Evolutionary conservation across 2,329 filamentous ascomycete genomes (phyloP).

Genomic region (Aspergillus sp.): DNA sequence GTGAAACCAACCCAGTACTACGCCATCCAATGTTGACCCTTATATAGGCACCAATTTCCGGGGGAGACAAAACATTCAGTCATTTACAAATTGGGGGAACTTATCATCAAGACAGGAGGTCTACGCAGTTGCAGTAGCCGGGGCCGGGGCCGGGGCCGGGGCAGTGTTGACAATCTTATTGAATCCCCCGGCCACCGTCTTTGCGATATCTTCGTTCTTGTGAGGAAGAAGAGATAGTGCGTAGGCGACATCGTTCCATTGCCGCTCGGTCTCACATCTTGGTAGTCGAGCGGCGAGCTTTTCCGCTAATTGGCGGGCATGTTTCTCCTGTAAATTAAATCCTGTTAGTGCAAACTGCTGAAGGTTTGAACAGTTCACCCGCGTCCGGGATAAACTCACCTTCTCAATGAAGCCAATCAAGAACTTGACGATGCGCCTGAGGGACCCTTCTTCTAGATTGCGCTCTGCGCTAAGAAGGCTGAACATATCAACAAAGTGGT

Average conservation of each 20-base stretch:
- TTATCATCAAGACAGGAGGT: neutral
- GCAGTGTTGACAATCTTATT: constrained; percentile 64
- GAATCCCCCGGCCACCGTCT: constrained; percentile 45
- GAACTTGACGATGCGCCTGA: constrained; percentile 87
- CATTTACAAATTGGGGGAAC: neutral
- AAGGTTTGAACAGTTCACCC: neutral
- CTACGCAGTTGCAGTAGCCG: constrained; percentile 54
- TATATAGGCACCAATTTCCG: neutral
- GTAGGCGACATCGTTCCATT: constrained; percentile 97
- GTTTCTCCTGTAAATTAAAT: constrained; percentile 71
- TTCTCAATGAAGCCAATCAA: constrained; percentile 96
- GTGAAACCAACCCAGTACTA: neutral
- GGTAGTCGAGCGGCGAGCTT: constrained; percentile 85
- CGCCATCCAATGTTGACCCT: constrained; percentile 1
- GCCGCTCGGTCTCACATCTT: constrained; percentile 85
- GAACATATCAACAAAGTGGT: constrained; percentile 99
- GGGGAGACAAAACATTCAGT: neutral
- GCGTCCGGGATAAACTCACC: constrained; percentile 50
- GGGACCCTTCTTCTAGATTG: constrained; percentile 77
- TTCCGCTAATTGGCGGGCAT: constrained; percentile 88
- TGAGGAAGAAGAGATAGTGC: constrained; percentile 86
- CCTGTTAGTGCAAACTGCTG: neutral
- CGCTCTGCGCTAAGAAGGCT: constrained; percentile 82
- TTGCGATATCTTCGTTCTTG: constrained; percentile 49
- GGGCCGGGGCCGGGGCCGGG: constrained; percentile 6